Evolutionary conservation across 352 stramenopile genomes (phyloP), one percentile per base, ranked within the genome.

Genomic region (Phytophthora tentaculata): DNA sequence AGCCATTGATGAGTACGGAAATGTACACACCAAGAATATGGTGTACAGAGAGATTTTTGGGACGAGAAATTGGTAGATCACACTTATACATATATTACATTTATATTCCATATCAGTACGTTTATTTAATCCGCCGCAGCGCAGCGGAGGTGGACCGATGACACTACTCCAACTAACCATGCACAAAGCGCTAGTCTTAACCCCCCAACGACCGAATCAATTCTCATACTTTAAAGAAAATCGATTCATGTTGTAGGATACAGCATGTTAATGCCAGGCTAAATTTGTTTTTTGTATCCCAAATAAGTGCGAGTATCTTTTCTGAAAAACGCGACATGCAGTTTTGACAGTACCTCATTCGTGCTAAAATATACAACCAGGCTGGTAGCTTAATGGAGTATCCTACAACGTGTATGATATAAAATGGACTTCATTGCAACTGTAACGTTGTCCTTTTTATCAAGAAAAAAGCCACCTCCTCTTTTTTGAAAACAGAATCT

Each of bases 271-370:
- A 51, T 10, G 22, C 45, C 45, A 32, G 45, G 22, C 20, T 51
- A 29, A 19, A 51, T 22, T 51, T 51, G 9, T n/a, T 19, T 10
- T 16, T 29, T 51, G 3, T 51, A n/a, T 19, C 45, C 12, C 45
- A 9, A 7, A 29, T 51, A 51, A 29, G 45, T 51, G 13, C 45
- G 45, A 51, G 45, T 51, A 16, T 12, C n/a, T 51, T 35, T 51
- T 51, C 45, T 51, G 20, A 51, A 51, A 51, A 32, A 51, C 45
- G 45, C 45, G 45, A 51, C 45, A 51, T 51, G 19, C 45, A 9
- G 32, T 1, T 13, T 16, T 32, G 6, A 28, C 45, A 1, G 20
- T 19, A 29, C 3, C 12, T 32, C 9, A n/a, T n/a, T n/a, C n/a
- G n/a, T n/a, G n/a, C n/a, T n/a, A n/a, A 9, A 1, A 51, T 7